A percentile compares a stretch with the other conserved stretches of the same genome.
These are phyloP conservation scores for Blakeslea trispora DNA, from an alignment of 371 early-diverging fungal species.

Conservation along the genomic window DNA sequence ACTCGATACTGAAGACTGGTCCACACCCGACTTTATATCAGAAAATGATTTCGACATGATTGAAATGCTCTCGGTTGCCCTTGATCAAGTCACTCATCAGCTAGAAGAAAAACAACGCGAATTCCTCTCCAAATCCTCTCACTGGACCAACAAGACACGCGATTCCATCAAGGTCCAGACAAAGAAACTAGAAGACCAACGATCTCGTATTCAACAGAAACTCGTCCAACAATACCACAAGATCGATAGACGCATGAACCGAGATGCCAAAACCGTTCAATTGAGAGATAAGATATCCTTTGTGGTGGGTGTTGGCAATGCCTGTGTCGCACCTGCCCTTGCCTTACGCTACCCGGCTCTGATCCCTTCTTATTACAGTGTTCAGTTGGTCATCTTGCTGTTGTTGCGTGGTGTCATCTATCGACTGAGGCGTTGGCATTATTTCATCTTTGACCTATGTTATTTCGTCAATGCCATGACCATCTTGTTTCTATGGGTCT, in stretches of 20 bases:
- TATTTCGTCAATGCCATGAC: slow-evolving; percentile 68
- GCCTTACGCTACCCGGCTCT: slow-evolving; percentile 56
- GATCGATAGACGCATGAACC: slow-evolving; percentile 45
- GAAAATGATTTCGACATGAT: slow-evolving; percentile 41
- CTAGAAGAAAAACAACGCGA: slow-evolving; percentile 45
- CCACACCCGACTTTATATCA: slow-evolving; percentile 20
- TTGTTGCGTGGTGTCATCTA: slow-evolving; percentile 61
- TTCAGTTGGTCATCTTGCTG: slow-evolving; percentile 52
- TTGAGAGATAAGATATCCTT: slow-evolving; percentile 71
- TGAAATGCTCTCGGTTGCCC: slow-evolving; percentile 41
- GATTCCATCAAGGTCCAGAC: slow-evolving; percentile 40
- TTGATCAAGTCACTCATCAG: slow-evolving; percentile 51
- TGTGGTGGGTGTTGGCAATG: slow-evolving; percentile 70
- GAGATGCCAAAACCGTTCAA: slow-evolving; percentile 56
- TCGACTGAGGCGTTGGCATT: slow-evolving; percentile 64
- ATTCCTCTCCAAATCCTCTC: slow-evolving; percentile 35
- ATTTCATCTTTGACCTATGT: slow-evolving; percentile 72
- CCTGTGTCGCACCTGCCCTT: slow-evolving; percentile 65
- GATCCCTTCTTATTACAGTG: slow-evolving; percentile 62
- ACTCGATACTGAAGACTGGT: slow-evolving; percentile 18
- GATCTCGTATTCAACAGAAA: slow-evolving; percentile 29
- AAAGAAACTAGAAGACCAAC: slow-evolving; percentile 38
- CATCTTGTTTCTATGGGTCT: slow-evolving; percentile 53
- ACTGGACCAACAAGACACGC: slow-evolving; percentile 47
- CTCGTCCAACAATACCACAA: slow-evolving; percentile 33